Percentiles rank a stretch among this genome's conserved stretches.
These are phyloP conservation scores for Spirogloea muscicola DNA, from an alignment of 139 green algal genomes.

Conservation along the genomic window DNA sequence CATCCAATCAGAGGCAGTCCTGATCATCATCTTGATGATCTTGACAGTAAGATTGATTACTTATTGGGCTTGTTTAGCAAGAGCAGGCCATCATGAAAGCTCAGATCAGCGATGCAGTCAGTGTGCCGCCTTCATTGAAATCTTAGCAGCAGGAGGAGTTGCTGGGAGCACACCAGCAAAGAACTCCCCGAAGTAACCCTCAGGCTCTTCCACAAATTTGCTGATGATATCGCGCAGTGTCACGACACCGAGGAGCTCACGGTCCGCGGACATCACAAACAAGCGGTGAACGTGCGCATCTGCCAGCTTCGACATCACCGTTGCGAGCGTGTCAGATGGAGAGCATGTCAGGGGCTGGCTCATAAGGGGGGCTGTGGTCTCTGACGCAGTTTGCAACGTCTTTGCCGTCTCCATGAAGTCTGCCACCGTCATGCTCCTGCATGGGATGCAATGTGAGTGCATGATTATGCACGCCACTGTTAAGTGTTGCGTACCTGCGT, in stretches of 20 bases:
- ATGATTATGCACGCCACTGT: no score
- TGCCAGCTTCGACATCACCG: background rate
- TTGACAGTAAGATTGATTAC: no score
- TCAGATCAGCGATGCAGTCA: no score
- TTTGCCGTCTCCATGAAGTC: slow-evolving; percentile 25
- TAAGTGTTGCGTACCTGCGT: no score
- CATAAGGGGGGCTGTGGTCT: background rate
- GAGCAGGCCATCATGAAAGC: no score
- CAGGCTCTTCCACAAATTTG: slow-evolving; percentile 32
- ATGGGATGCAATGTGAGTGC: no score
- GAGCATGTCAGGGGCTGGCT: background rate
- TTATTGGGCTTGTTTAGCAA: no score
- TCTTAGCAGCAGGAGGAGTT: no score
- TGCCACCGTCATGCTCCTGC: slow-evolving; percentile 20
- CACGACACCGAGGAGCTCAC: slow-evolving; percentile 18
- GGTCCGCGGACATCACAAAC: slow-evolving; percentile 7
- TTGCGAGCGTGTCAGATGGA: background rate
- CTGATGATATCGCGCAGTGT: slow-evolving; percentile 37
- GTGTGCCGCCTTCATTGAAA: no score
- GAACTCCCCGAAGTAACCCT: slow-evolving; percentile 29
- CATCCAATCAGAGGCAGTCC: no score
- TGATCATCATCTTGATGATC: no score
- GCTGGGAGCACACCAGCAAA: slow-evolving; percentile 5
- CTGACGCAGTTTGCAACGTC: background rate
- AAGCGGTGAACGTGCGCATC: slow-evolving; percentile 11